Base-by-base conservation (phyloP, 495 filamentous ascomycete species). In the Oidiodendron maius region DNA sequence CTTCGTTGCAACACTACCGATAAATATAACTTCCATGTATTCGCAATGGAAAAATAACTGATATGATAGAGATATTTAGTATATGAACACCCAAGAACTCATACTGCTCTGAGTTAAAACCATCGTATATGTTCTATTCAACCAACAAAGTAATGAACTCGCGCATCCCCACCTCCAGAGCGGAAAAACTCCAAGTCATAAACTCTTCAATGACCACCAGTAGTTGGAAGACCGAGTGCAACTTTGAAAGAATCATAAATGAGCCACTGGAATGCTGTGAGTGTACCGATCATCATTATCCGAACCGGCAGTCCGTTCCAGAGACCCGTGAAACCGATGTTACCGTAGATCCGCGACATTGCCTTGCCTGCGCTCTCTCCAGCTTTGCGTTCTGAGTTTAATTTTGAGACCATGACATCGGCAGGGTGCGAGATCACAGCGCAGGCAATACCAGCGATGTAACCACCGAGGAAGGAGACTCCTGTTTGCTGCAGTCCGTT, bases 241-340 rank as follows among this genome's bases (percentile, higher is more conserved):
- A 86, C 82, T 70, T 87, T 87, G 69, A 85, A 87, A n/a, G 75
- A 81, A 59, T 87, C 83, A 64, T 87, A 87, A 50, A 87, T 84
- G 48, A 87, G 64, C 83, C 83, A 87, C 62, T 87, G 83, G 67
- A 84, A 85, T n/a, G 80, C 83, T 26, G 80, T 83, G 58, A 82
- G 61, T 10, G 75, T 77, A 21, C 79, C 73, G 48, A 84, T 71
- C 81, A 85, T 85, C 37, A 76, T 61, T 54, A 84, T 84, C 49
- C 83, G 63, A 34, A 83, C 78, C 0, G 76, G 71, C 21, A 87
- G 63, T 2, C 83, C 83, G 58, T 86, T 87, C 83, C 83, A 87
- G 37, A 86, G 61, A 8, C 83, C 83, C 12, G 51, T 57, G 67
- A 87, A 86, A 12, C 83, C 83, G 58, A 87, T 85, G 48, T 83